A percentile compares a stretch with the other conserved stretches of the same genome.
Conservation (phyloP, 257 asterid species). For the Asclepias syriaca region DNA sequence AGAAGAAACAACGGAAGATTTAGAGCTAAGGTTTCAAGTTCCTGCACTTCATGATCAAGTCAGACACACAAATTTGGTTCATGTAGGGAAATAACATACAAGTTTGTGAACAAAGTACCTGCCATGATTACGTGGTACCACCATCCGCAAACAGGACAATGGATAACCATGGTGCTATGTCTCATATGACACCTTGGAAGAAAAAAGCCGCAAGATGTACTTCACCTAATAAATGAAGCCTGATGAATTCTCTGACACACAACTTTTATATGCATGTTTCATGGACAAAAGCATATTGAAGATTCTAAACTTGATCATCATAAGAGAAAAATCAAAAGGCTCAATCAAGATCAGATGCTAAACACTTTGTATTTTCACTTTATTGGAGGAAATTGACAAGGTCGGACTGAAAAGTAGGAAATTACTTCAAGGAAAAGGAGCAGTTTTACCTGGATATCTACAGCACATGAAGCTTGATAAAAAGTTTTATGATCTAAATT, state of each 20-base stretch:
- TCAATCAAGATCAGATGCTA: background rate
- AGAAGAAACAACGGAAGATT: background rate
- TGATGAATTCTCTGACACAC: background rate
- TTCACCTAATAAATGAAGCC: background rate
- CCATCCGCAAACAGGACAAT: background rate
- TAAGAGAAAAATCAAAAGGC: background rate
- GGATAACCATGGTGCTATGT: background rate
- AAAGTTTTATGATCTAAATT: slow-evolving; percentile 23
- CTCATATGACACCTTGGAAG: background rate
- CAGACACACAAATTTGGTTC: background rate
- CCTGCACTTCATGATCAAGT: background rate
- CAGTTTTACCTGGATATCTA: slow-evolving; percentile 10
- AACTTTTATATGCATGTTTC: background rate
- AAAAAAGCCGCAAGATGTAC: background rate
- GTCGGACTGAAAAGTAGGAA: background rate
- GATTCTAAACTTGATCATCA: background rate
- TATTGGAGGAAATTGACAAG: background rate
- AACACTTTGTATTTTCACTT: background rate
- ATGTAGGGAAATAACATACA: background rate
- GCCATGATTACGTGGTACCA: background rate
- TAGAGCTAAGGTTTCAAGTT: background rate
- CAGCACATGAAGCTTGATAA: background rate
- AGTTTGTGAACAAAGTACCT: background rate
- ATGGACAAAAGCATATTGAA: background rate
- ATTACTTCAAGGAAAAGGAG: slow-evolving; percentile 1